These are phyloP conservation scores for Sclerotiophoma versabilis DNA, from an alignment of 2,329 filamentous ascomycete genomes.

Conservation along the genomic window DNA sequence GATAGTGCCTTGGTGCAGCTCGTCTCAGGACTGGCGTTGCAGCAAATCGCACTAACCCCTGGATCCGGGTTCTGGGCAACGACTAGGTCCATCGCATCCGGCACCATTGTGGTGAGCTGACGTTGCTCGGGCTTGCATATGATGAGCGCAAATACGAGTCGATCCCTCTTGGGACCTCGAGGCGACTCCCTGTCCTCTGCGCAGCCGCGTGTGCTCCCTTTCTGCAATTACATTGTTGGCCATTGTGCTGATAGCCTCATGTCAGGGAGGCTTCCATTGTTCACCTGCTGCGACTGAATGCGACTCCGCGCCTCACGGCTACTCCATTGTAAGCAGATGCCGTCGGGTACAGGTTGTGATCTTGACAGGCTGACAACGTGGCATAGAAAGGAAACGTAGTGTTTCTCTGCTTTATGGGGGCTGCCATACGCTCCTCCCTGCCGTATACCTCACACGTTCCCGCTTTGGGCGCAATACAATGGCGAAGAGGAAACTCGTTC, in stretches of 20 bases:
- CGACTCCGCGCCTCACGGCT: conserved; percentile 8
- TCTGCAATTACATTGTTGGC: background rate
- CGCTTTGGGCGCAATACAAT: conserved; percentile 20
- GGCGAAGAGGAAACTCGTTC: conserved; percentile 39
- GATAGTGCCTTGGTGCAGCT: conserved; percentile 5
- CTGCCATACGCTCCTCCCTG: background rate
- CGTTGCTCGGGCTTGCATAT: conserved; percentile 15
- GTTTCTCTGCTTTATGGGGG: background rate
- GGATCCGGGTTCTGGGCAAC: conserved; percentile 6
- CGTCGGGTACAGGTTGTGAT: background rate
- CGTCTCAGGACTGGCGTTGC: conserved; percentile 11
- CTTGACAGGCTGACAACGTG: background rate
- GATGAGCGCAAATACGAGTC: conserved; percentile 15
- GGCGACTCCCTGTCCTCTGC: conserved; percentile 2
- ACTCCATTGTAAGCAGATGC: conserved; percentile 13
- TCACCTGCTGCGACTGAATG: conserved; percentile 4
- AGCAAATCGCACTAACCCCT: conserved; percentile 9
- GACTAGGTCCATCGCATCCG: conserved; percentile 10
- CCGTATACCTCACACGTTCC: background rate
- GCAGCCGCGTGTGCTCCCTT: conserved; percentile 1
- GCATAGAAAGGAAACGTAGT: background rate
- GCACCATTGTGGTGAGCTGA: conserved; percentile 16
- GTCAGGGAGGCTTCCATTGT: conserved; percentile 1
- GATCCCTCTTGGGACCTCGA: conserved; percentile 1
- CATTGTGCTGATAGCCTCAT: conserved; percentile 3